phyloP scores from a whole-genome alignment of 176 grass and related monocot genomes.

The maize (Zea mays) region Zm-B73-REFERENCE-NAM-5.0 NC_050105.1:76067501-76068000 shows the following conservation, averaged over 20 bases:
- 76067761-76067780: conserved; percentile 38
- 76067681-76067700: background rate
- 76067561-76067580: too few species aligned
- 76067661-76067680: background rate
- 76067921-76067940: conserved; percentile 40
- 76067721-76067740: conserved; percentile 17
- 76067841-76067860: conserved; percentile 46
- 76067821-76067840: conserved; percentile 56
- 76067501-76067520: too few species aligned
- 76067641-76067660: too few species aligned
- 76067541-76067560: too few species aligned
- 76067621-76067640: too few species aligned
- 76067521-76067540: too few species aligned
- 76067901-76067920: conserved; percentile 39
- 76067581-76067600: too few species aligned
- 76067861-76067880: conserved; percentile 25
- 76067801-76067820: conserved; percentile 60
- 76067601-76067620: too few species aligned
- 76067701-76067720: conserved; percentile 2
- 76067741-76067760: conserved; percentile 26
- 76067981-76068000: conserved; percentile 1
- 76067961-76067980: background rate
- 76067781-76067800: conserved; percentile 61
- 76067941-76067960: background rate
- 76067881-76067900: conserved; percentile 46